A percentile compares a stretch with the other conserved stretches of the same genome.
These are phyloP conservation scores for Diaporthe destruens DNA, from an alignment of 2,329 filamentous ascomycete genomes.

Conservation along the genomic window DNA sequence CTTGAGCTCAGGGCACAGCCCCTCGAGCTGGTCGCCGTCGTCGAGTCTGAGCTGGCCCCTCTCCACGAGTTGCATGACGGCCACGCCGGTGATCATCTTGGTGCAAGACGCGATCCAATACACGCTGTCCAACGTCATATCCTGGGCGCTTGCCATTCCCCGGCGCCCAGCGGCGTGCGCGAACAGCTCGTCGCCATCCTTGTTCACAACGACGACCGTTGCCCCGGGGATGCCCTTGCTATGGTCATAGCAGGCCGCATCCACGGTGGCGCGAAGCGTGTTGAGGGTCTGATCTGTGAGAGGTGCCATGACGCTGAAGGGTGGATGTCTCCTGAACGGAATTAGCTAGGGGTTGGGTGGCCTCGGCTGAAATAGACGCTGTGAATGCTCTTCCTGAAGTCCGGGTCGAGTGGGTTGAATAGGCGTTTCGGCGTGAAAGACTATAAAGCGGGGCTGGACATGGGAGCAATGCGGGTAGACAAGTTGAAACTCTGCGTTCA, in stretches of 20 bases:
- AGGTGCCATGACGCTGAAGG: slow-evolving; percentile 38
- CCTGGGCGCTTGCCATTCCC: slow-evolving; percentile 48
- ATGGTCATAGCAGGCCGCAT: slow-evolving; percentile 53
- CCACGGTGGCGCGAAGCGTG: slow-evolving; percentile 50
- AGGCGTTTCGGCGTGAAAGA: slow-evolving; percentile 6
- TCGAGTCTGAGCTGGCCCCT: slow-evolving; percentile 45
- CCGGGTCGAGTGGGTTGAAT: neutral
- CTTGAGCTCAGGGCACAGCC: slow-evolving; percentile 63
- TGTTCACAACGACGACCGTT: slow-evolving; percentile 61
- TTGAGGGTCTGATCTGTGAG: slow-evolving; percentile 41
- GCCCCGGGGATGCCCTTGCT: slow-evolving; percentile 58
- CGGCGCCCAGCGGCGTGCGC: slow-evolving; percentile 62
- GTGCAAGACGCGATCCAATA: slow-evolving; percentile 73
- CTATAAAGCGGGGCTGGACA: slow-evolving; percentile 24
- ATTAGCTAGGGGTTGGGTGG: neutral
- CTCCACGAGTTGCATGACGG: slow-evolving; percentile 69
- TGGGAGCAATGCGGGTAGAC: neutral
- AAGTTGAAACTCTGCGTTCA: neutral
- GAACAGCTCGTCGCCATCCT: slow-evolving; percentile 61
- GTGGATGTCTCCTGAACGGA: neutral
- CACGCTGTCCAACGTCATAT: slow-evolving; percentile 59
- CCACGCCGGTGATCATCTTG: slow-evolving; percentile 66
- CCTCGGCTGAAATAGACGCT: neutral
- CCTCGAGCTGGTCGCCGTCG: slow-evolving; percentile 41
- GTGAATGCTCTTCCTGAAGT: no score